Conservation (phyloP, 805 yeast species). For the Candida easanensis region DNA sequence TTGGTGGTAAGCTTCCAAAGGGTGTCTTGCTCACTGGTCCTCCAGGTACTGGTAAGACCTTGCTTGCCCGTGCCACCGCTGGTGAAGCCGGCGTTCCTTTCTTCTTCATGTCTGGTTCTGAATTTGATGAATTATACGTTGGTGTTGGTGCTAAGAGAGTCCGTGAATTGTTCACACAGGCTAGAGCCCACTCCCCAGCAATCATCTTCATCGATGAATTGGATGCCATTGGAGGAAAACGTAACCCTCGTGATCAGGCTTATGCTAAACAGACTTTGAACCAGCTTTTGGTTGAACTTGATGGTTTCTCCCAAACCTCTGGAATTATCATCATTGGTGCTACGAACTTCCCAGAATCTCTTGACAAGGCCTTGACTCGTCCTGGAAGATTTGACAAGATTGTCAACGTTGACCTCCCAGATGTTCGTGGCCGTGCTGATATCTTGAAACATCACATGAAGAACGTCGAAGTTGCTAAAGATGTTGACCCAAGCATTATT, state of each 20-base stretch:
- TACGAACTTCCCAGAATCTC: conserved; percentile 94
- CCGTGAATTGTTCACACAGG: conserved; percentile 89
- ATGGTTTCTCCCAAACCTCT: conserved; percentile 88
- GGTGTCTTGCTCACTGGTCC: conserved; percentile 98
- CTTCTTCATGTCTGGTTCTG: conserved; percentile 97
- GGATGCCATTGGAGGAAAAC: conserved; percentile 97
- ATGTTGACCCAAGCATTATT: conserved; percentile 83
- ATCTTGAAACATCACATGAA: conserved; percentile 89
- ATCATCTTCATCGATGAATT: conserved; percentile 96
- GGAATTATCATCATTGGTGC: conserved; percentile 98
- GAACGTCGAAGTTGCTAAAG: conserved; percentile 79
- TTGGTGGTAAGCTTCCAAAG: conserved; percentile 96
- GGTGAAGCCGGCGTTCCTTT: conserved; percentile 99
- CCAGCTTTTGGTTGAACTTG: conserved; percentile 92
- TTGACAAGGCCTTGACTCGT: conserved; percentile 95
- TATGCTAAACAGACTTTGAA: conserved; percentile 96
- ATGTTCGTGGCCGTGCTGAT: conserved; percentile 94
- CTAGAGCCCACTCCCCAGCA: conserved; percentile 94
- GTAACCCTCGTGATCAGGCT: conserved; percentile 97
- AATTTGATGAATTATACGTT: conserved; percentile 95
- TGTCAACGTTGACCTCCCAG: conserved; percentile 94
- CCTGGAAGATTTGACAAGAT: conserved; percentile 98
- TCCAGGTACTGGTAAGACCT: conserved; percentile 98
- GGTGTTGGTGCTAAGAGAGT: conserved; percentile 99
- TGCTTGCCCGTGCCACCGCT: conserved; percentile 96